Evolutionary conservation across 2,329 filamentous ascomycete genomes (phyloP).

Genomic region (Sordariomycetes sp.): DNA sequence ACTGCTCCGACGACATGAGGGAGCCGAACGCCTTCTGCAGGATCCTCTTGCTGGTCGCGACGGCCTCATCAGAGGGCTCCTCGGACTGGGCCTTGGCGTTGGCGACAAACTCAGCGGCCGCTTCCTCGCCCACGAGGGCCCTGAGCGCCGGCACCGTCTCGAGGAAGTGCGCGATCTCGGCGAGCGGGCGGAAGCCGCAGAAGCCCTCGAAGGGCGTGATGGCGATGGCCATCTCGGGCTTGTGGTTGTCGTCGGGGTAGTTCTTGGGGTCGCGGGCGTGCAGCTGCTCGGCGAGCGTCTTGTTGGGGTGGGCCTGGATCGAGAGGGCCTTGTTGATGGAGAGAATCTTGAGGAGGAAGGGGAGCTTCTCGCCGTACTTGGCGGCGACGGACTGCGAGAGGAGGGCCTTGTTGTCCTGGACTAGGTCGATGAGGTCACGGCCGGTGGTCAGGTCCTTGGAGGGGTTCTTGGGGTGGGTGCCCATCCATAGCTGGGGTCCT

Average conservation of each 20-base stretch:
- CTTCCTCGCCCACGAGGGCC: slow-evolving; percentile 51
- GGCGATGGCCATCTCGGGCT: slow-evolving; percentile 98
- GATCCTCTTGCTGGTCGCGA: slow-evolving; percentile 55
- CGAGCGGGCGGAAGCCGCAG: slow-evolving; percentile 83
- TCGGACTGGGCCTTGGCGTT: slow-evolving; percentile 21
- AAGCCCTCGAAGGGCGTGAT: slow-evolving; percentile 93
- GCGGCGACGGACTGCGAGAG: slow-evolving; percentile 61
- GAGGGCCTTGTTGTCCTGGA: slow-evolving; percentile 74
- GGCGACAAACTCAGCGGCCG: slow-evolving; percentile 39
- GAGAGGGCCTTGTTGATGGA: slow-evolving; percentile 92
- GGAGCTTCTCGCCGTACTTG: slow-evolving; percentile 69
- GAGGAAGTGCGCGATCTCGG: slow-evolving; percentile 79
- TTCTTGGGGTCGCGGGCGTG: slow-evolving; percentile 81
- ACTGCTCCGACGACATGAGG: slow-evolving; percentile 65
- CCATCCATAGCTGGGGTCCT: slow-evolving; percentile 94
- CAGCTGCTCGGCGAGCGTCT: slow-evolving; percentile 75
- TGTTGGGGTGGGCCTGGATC: slow-evolving; percentile 94
- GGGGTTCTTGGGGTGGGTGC: slow-evolving; percentile 89
- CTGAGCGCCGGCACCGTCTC: slow-evolving; percentile 41
- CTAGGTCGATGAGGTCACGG: slow-evolving; percentile 73
- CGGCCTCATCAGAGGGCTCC: slow-evolving; percentile 30
- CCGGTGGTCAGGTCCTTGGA: slow-evolving; percentile 80
- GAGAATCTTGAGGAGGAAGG: slow-evolving; percentile 95
- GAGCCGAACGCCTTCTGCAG: slow-evolving; percentile 63
- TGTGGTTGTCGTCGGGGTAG: slow-evolving; percentile 99